Conservation (phyloP, 2,329 filamentous ascomycete genomes). For the Akanthomyces lecanii region DNA sequence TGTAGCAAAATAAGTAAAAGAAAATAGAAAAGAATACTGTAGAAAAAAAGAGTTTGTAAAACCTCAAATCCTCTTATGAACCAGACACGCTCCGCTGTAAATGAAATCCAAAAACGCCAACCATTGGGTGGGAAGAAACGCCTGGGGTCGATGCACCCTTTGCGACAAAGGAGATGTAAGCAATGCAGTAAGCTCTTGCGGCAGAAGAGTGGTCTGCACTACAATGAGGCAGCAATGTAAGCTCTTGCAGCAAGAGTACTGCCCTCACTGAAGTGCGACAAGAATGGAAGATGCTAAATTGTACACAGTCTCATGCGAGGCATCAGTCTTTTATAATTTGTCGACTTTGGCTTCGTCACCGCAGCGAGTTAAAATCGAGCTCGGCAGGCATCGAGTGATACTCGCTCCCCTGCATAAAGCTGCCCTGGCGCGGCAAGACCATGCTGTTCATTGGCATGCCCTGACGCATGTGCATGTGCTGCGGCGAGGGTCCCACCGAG, state of each 20-base stretch:
- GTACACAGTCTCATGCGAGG: neutral
- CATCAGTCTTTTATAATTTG: neutral
- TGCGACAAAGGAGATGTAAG: neutral
- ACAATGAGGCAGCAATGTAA: neutral
- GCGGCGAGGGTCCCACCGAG: conserved; percentile 33
- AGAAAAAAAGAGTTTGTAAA: neutral
- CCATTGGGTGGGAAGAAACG: neutral
- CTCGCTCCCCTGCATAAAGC: conserved; percentile 27
- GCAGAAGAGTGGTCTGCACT: neutral
- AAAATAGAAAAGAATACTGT: neutral
- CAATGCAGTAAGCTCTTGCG: neutral
- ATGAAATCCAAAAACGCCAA: neutral
- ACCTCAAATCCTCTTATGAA: neutral
- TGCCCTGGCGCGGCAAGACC: conserved; percentile 29
- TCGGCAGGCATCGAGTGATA: conserved; percentile 11
- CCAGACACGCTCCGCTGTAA: conserved; percentile 7
- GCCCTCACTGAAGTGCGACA: neutral
- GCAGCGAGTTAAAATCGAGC: conserved; percentile 24
- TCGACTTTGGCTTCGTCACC: neutral
- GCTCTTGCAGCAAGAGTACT: neutral
- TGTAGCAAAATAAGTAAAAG: neutral
- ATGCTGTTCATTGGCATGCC: conserved; percentile 29
- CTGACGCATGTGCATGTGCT: conserved; percentile 28
- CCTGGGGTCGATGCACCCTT: neutral
- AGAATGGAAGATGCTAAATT: neutral